phyloP scores from a whole-genome alignment of 2,329 filamentous ascomycete genomes.

The Colletotrichum sp. region DNA sequence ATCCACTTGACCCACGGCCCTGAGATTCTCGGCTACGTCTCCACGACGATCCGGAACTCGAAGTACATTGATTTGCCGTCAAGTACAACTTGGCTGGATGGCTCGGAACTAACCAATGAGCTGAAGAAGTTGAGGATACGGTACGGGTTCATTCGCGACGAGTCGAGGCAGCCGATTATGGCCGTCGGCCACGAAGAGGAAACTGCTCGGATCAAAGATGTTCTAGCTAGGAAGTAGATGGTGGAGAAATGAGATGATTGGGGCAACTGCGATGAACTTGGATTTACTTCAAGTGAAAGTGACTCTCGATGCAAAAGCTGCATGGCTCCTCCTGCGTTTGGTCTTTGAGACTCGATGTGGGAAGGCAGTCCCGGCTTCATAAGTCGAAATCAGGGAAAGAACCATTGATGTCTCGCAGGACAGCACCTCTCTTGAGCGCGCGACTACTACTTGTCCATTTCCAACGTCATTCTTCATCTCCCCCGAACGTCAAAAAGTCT shows the following conservation, averaged over 20 bases:
- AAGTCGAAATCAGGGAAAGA: neutral
- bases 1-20: neutral
- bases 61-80: neutral
- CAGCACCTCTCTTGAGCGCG: accelerated
- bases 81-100: neutral
- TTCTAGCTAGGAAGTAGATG: neutral
- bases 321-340: neutral
- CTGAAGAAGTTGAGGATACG: neutral
- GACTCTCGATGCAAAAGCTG: neutral
- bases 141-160: neutral
- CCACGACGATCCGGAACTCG: neutral
- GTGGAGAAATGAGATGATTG: neutral
- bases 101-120: neutral
- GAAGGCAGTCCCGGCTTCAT: neutral
- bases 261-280: neutral
- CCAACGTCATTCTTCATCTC: neutral
- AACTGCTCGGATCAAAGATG: neutral
- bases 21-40: neutral
- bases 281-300: neutral
- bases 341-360: accelerated
- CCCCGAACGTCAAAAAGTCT: neutral
- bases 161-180: neutral
- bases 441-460: neutral
- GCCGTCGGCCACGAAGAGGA: neutral
- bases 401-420: neutral